A percentile compares a stretch with the other conserved stretches of the same genome.
Conservation (phyloP, 495 filamentous ascomycete genomes). For the Evernia prunastri region DNA sequence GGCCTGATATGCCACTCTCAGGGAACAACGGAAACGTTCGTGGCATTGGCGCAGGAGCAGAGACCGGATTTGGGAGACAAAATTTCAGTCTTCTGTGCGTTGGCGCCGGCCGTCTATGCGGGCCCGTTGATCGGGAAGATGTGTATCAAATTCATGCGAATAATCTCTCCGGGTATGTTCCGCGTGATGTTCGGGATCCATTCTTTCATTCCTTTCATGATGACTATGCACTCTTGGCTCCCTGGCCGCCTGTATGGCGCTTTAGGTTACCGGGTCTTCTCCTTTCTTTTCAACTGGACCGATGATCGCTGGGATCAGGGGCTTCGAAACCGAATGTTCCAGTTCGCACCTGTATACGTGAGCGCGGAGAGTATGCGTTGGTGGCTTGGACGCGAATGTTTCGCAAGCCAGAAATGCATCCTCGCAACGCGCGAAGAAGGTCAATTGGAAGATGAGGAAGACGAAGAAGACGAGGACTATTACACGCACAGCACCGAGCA, state of each 20-base stretch:
- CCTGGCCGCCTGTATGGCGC: conserved; percentile 67
- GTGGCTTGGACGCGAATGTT: conserved; percentile 91
- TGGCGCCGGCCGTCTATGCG: conserved; percentile 88
- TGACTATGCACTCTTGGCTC: conserved; percentile 66
- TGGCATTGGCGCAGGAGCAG: conserved; percentile 87
- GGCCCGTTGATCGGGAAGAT: conserved; percentile 78
- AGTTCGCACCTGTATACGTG: conserved; percentile 86
- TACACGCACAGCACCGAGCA: conserved; percentile 23
- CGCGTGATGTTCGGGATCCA: conserved; percentile 85
- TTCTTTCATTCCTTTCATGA: conserved; percentile 93
- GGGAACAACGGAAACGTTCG: conserved; percentile 84
- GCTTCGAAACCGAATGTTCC: conserved; percentile 77
- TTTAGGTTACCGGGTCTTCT: conserved; percentile 84
- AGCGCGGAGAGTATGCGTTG: conserved; percentile 87
- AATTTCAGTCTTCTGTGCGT: conserved; percentile 85
- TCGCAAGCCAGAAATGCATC: conserved; percentile 88
- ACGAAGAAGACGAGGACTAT: conserved; percentile 29
- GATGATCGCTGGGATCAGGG: conserved; percentile 80
- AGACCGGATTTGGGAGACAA: conserved; percentile 78
- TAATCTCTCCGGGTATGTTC: conserved; percentile 70
- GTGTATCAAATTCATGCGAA: conserved; percentile 89
- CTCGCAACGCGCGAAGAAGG: conserved; percentile 67
- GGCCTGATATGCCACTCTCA: conserved; percentile 85
- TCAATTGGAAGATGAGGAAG: conserved; percentile 56
- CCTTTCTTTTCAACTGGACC: conserved; percentile 84